These are phyloP conservation scores for Cyclocybe aegerita DNA, from an alignment of 768 basidiomycete genomes.

Conservation along the genomic window DNA sequence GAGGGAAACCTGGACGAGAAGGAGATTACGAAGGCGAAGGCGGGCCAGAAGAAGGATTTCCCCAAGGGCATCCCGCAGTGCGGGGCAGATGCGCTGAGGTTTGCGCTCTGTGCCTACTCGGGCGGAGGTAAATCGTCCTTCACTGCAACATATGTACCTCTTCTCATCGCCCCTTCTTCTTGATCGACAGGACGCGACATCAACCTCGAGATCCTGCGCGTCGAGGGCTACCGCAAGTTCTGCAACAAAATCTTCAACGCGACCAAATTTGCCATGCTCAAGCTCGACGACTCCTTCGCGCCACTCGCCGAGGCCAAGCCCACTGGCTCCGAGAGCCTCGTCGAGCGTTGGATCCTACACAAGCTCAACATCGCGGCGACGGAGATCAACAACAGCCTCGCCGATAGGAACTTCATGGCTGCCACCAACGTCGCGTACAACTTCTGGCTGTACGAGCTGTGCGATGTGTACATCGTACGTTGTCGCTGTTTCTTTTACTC, in stretches of 20 bases:
- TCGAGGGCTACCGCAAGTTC: slow-evolving; percentile 99
- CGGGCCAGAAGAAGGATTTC: slow-evolving; percentile 98
- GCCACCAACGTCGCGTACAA: slow-evolving; percentile 85
- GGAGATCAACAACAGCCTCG: slow-evolving; percentile 74
- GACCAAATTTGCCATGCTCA: slow-evolving; percentile 98
- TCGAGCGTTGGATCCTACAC: slow-evolving; percentile 94
- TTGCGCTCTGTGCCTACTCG: slow-evolving; percentile 93
- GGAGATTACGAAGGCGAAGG: slow-evolving; percentile 87
- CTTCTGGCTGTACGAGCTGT: slow-evolving; percentile 99
- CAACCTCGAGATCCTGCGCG: slow-evolving; percentile 92
- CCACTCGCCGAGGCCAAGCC: slow-evolving; percentile 74
- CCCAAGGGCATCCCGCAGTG: slow-evolving; percentile 99
- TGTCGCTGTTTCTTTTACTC: not conserved
- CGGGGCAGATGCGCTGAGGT: slow-evolving; percentile 93
- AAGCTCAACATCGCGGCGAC: slow-evolving; percentile 82
- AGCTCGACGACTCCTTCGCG: slow-evolving; percentile 82
- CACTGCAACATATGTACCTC: not conserved
- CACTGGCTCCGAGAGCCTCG: slow-evolving; percentile 86
- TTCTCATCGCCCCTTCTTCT: not conserved
- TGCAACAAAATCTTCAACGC: slow-evolving; percentile 99
- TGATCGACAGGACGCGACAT: slow-evolving; percentile 82
- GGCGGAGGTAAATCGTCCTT: slow-evolving; percentile 60
- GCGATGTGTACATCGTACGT: slow-evolving; percentile 95
- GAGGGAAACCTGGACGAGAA: slow-evolving; percentile 93
- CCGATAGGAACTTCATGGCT: slow-evolving; percentile 88